Conservation (phyloP, 2,329 filamentous ascomycete species). For the Nakataea oryzae region DNA sequence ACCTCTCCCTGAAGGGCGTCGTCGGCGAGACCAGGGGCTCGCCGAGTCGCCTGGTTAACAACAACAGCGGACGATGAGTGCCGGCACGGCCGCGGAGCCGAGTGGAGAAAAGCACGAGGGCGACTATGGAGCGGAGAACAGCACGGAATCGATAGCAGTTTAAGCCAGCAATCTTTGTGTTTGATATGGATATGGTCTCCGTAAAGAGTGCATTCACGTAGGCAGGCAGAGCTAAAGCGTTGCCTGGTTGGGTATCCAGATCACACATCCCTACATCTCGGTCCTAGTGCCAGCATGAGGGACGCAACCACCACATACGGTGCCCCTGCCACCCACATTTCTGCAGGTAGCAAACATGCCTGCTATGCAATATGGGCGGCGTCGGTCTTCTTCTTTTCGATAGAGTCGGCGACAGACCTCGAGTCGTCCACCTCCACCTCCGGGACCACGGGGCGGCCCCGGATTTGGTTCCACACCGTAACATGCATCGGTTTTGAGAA, state of each 20-base stretch:
- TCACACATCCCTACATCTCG: no score
- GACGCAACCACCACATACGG: no score
- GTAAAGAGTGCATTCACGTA: no score
- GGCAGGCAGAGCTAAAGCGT: no score
- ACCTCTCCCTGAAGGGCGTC: neutral
- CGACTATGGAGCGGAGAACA: neutral
- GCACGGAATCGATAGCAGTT: no score
- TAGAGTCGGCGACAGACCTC: neutral
- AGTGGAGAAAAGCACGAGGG: no score
- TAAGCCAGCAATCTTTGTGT: no score
- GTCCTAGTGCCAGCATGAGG: no score
- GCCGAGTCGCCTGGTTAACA: slow-evolving; percentile 9
- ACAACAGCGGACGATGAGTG: slow-evolving; percentile 5
- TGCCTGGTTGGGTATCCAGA: no score
- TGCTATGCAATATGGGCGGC: slow-evolving; percentile 1
- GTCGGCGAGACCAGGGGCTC: slow-evolving; percentile 3
- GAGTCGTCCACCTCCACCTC: neutral
- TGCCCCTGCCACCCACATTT: neutral
- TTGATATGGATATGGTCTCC: no score
- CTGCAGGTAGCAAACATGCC: neutral
- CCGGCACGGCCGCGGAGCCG: no score
- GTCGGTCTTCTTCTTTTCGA: neutral
- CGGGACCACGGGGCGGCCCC: neutral
- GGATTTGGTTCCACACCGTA: neutral
- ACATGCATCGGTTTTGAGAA: slow-evolving; percentile 2